These are phyloP conservation scores for Pyrus pyrifolia DNA, from an alignment of 306 rosid genomes.

Conservation along the genomic window DNA sequence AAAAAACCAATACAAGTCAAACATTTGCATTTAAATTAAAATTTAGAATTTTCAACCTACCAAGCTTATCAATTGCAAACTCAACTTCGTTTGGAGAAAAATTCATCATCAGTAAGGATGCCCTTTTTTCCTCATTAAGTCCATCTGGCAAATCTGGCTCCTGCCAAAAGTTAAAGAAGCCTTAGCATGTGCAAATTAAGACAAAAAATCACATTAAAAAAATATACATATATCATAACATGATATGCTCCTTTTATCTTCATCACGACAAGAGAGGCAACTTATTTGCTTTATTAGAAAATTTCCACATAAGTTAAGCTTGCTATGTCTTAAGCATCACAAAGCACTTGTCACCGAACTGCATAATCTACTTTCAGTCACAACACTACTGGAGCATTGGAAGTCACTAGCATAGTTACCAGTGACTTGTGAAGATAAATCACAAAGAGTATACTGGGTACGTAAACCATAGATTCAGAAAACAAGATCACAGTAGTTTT, in stretches of 20 bases:
- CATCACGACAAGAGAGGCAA: neutral
- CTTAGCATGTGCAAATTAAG: constrained; percentile 13
- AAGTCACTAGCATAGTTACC: neutral
- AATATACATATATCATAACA: neutral
- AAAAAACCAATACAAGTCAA: neutral
- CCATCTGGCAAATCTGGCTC: constrained; percentile 51
- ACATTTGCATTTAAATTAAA: neutral
- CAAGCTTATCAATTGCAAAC: constrained; percentile 66
- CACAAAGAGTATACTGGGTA: neutral
- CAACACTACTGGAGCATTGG: neutral
- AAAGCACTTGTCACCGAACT: neutral
- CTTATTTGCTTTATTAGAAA: neutral
- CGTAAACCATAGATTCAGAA: neutral
- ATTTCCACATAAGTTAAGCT: neutral
- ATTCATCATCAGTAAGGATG: constrained; percentile 69
- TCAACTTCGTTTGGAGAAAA: constrained; percentile 67
- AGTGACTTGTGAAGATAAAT: neutral
- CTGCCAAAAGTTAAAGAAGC: constrained; percentile 33
- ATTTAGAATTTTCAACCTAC: constrained; percentile 37
- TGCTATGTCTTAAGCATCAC: neutral
- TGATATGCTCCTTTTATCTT: neutral
- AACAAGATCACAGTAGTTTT: constrained; percentile 1
- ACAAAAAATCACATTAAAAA: constrained; percentile 5
- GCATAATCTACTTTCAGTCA: neutral
- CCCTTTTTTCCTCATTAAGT: constrained; percentile 39